These are phyloP conservation scores for Trichoderma orchidacearum DNA, from an alignment of 495 filamentous ascomycete species.

Conservation along the genomic window DNA sequence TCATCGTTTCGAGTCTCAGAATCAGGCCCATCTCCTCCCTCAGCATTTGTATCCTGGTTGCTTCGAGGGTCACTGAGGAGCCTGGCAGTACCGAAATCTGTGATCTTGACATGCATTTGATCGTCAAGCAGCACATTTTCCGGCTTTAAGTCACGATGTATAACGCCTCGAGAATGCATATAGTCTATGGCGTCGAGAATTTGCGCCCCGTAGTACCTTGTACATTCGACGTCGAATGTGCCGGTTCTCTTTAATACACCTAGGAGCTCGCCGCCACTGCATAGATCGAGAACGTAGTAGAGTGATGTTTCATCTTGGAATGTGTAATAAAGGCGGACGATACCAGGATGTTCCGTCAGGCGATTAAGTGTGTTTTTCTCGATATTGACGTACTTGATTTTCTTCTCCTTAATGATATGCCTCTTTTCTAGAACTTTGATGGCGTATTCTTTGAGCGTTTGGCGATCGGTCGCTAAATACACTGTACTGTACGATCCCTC, in stretches of 20 bases:
- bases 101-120: conserved; percentile 96
- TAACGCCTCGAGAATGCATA: conserved; percentile 93
- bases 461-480: conserved; percentile 83
- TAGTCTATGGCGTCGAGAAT: conserved; percentile 95
- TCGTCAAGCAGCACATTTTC: conserved; percentile 94
- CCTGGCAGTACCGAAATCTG: conserved; percentile 96
- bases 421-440: conserved; percentile 98
- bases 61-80: conserved; percentile 59
- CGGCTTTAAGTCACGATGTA: conserved; percentile 93
- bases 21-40: conserved; percentile 6
- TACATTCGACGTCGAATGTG: conserved; percentile 93
- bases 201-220: conserved; percentile 87
- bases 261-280: conserved; percentile 82
- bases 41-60: conserved; percentile 25
- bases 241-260: conserved; percentile 86
- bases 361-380: conserved; percentile 97
- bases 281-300: conserved; percentile 94
- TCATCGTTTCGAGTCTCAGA: conserved; percentile 34
- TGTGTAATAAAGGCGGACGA: conserved; percentile 95
- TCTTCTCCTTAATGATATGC: conserved; percentile 99
- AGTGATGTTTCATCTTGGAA: conserved; percentile 94
- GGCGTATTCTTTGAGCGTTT: conserved; percentile 91
- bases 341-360: conserved; percentile 89
- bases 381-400: conserved; percentile 99
- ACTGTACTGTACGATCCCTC: conserved; percentile 99